Conservation (phyloP, 352 stramenopile species). For the Globisporangium nodosum region DNA sequence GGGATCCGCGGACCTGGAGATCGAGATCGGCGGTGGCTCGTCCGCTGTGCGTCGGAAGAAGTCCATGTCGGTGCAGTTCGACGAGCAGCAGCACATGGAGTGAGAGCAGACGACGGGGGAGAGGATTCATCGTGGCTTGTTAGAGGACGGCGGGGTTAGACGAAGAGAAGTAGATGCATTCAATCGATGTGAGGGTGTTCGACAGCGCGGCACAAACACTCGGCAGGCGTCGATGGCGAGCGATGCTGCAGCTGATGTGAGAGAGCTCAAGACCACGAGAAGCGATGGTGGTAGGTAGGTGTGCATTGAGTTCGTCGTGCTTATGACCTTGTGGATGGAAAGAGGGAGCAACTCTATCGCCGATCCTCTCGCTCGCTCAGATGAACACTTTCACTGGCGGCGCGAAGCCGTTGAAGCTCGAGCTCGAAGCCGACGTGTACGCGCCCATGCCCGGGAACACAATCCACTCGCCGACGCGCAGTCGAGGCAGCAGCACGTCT, state of each 20-base stretch:
- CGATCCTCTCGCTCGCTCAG: too few relatives aligned
- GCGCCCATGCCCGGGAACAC: conserved; percentile 95
- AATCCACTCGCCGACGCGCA: conserved; percentile 94
- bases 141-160: background rate
- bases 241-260: too few relatives aligned
- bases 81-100: conserved; percentile 8
- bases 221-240: too few relatives aligned
- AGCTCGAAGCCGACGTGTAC: conserved; percentile 90
- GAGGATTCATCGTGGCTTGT: too few relatives aligned
- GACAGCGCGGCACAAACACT: too few relatives aligned
- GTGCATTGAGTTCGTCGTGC: too few relatives aligned
- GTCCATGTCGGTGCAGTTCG: conserved; percentile 12
- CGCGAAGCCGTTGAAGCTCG: conserved; percentile 91
- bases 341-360: too few relatives aligned
- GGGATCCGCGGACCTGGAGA: conserved; percentile 3
- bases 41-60: conserved; percentile 13
- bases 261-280: too few relatives aligned
- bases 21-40: background rate
- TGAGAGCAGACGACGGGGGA: background rate
- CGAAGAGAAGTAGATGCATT: background rate
- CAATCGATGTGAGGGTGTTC: too few relatives aligned
- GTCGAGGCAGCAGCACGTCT: conserved; percentile 83
- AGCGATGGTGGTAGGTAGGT: too few relatives aligned
- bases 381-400: conserved; percentile 60
- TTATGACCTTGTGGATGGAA: too few relatives aligned